A percentile compares a stretch with the other conserved stretches of the same genome.
Evolutionary conservation across 208 protist genomes (phyloP).

Genomic region (Trypanosoma melophagium): DNA sequence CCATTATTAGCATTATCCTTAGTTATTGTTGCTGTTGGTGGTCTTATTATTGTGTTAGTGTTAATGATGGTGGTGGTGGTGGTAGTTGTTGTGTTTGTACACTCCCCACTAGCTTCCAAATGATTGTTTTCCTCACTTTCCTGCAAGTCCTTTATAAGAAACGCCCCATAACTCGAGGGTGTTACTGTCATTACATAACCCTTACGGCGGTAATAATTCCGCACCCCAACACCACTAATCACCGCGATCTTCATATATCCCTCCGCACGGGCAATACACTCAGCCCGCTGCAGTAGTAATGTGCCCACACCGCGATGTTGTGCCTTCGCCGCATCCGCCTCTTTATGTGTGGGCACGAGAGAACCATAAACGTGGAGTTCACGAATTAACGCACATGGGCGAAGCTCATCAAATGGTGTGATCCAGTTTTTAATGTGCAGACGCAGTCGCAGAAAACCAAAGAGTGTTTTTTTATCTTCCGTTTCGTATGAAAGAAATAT

Average conservation of each 20-base stretch:
- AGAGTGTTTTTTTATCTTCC: conserved; percentile 60
- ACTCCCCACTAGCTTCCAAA: neutral
- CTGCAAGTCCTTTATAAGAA: conserved; percentile 64
- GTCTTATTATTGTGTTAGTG: too few species aligned
- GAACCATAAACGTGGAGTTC: conserved; percentile 97
- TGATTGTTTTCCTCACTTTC: neutral
- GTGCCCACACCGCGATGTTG: conserved; percentile 97
- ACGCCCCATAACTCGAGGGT: conserved; percentile 43
- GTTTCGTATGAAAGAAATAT: conserved; percentile 81
- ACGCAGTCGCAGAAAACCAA: conserved; percentile 81
- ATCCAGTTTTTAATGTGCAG: conserved; percentile 73
- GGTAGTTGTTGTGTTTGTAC: neutral
- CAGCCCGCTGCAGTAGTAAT: conserved; percentile 95
- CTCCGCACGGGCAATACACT: conserved; percentile 92
- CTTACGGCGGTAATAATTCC: conserved; percentile 96
- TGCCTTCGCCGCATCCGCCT: conserved; percentile 61
- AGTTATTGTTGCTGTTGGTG: neutral
- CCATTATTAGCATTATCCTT: too few species aligned
- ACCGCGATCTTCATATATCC: conserved; percentile 94
- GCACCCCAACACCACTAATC: conserved; percentile 97
- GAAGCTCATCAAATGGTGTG: conserved; percentile 95
- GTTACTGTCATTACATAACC: conserved; percentile 85
- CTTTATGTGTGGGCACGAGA: conserved; percentile 55
- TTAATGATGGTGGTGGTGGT: neutral
- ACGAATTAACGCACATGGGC: conserved; percentile 92